Percentiles rank a stretch among this genome's conserved stretches.
These are phyloP conservation scores for Hymenotorrendiella dingleyae DNA, from an alignment of 2,329 filamentous ascomycete genomes.

Conservation along the genomic window DNA sequence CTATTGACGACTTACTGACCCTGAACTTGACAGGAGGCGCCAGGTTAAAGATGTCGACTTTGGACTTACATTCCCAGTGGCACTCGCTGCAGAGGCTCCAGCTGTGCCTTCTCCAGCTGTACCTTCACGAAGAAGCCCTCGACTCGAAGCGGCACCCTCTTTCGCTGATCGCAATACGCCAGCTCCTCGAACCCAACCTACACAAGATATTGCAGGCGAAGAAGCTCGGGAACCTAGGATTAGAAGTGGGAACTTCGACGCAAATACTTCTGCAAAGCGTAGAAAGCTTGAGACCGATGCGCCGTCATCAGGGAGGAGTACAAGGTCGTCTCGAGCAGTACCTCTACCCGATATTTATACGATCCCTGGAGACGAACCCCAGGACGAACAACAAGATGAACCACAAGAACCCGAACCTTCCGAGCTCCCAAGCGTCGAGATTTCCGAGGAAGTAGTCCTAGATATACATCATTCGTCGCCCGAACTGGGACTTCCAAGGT, in stretches of 20 bases:
- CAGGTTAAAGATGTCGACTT: slow-evolving; percentile 57
- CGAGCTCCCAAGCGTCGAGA: not conserved
- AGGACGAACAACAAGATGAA: slow-evolving; percentile 6
- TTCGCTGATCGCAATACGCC: slow-evolving; percentile 10
- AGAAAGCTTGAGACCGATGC: slow-evolving; percentile 25
- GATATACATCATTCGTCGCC: too few species aligned
- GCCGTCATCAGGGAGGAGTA: slow-evolving; percentile 21
- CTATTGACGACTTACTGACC: slow-evolving; percentile 1
- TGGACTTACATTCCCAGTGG: slow-evolving; percentile 43
- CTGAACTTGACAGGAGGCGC: slow-evolving; percentile 39
- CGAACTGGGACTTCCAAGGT: not conserved
- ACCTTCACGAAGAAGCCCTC: slow-evolving; percentile 12
- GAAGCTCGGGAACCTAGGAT: slow-evolving; percentile 4
- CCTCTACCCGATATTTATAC: slow-evolving; percentile 22
- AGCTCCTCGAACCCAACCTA: slow-evolving; percentile 7
- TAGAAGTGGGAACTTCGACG: slow-evolving; percentile 21
- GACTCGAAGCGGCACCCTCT: slow-evolving; percentile 1
- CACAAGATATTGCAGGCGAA: slow-evolving; percentile 3
- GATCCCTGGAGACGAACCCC: slow-evolving; percentile 16
- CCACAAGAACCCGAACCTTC: not conserved
- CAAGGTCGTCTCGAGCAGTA: slow-evolving; percentile 20
- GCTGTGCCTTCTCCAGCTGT: slow-evolving; percentile 4
- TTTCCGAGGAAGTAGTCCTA: too few species aligned
- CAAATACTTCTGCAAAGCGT: slow-evolving; percentile 31
- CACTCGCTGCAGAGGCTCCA: slow-evolving; percentile 10